These are phyloP conservation scores for Kwoniella europaea DNA, from an alignment of 768 basidiomycete genomes.

Conservation along the genomic window DNA sequence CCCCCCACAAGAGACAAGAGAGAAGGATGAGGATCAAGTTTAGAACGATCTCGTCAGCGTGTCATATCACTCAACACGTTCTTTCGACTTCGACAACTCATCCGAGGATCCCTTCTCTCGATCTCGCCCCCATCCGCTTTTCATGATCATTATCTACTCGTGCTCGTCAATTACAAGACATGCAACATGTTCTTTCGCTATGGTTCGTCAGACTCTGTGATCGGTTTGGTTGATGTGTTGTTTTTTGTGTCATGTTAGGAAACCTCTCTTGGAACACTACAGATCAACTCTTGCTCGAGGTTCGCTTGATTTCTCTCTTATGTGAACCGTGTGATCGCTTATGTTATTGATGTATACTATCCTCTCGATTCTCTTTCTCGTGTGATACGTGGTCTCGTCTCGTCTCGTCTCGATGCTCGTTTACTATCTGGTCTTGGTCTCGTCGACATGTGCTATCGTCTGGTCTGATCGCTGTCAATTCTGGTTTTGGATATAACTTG, in stretches of 20 bases:
- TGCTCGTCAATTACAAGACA: not conserved
- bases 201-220: conserved; percentile 3
- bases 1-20: not conserved
- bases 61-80: not conserved
- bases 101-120: conserved; percentile 4
- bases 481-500: not conserved
- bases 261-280: conserved; percentile 68
- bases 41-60: conserved; percentile 7
- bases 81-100: not conserved
- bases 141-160: conserved; percentile 7
- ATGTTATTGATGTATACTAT: conserved; percentile 34
- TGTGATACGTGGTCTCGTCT: conserved; percentile 50
- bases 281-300: conserved; percentile 85
- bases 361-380: not conserved
- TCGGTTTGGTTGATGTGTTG: conserved; percentile 23
- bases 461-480: conserved; percentile 9
- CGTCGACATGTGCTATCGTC: conserved; percentile 16
- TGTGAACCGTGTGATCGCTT: conserved; percentile 16
- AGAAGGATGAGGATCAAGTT: conserved; percentile 9
- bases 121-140: not conserved
- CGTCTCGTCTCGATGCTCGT: conserved; percentile 18
- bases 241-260: conserved; percentile 37
- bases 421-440: no score
- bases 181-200: conserved; percentile 8
- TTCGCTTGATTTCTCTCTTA: conserved; percentile 62